Evolutionary conservation across 106 monocot genomes (phyloP), one percentile per base, ranked within the genome.

Genomic region (Posidonia australis): DNA sequence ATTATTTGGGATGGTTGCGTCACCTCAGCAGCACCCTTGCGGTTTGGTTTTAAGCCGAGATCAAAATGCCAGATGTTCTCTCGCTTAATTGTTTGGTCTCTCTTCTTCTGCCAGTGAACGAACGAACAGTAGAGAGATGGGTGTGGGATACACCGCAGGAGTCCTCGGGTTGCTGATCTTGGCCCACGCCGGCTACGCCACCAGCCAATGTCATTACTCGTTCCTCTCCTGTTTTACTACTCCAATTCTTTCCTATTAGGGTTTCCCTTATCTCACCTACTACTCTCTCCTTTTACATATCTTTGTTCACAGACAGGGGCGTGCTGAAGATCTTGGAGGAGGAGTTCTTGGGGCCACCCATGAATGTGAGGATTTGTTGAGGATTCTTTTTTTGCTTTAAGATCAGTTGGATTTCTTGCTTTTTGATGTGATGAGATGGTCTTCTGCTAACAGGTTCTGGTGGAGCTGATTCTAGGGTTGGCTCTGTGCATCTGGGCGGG

Each of bases 301-400:
- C 52, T 63, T 54, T 49, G 11, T 46, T 10, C 20, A 23, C 79
- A 94, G 93, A 94, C 55, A 70, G 89, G 66, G 76, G 84, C 19
- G 62, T 89, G 74, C 77, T 94, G 57, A 86, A 94, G 84, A 89
- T 94, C 68, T 63, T 80, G 67, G 89, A 94, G 63, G 89, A 94
- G 61, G 89, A 94, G 68, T 94, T 82, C 78, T 77, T 76, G 3
- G 79, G 78, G 4, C 81, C 86, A 22, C 93, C 93, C 10, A 70
- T 80, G 47, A 84, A 77, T 55, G 93, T 93, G 79, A 52, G 46
- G 9, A 18, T 10, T 46, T 29, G 5, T 20, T 59, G 14, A 1
- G 41, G 18, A 13, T 13, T 60, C 4, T 56, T 62, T 18, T 27
- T 26, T 5, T 46, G 24, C 29, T 51, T 68, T 28, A 19, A 10